These are phyloP conservation scores for Pichia sp. DNA, from an alignment of 1,139 yeast species.

Conservation along the genomic window DNA sequence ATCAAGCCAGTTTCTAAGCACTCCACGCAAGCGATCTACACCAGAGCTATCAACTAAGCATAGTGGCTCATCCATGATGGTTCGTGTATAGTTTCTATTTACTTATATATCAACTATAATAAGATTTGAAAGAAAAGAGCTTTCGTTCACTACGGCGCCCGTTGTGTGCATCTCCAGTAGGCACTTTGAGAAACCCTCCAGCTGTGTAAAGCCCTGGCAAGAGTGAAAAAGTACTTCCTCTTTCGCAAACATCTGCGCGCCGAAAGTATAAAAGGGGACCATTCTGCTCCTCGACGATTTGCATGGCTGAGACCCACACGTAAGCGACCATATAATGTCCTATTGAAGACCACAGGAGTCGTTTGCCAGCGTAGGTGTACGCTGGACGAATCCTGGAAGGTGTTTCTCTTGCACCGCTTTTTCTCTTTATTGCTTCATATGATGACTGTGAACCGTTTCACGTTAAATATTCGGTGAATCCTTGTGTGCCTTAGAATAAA, in stretches of 20 bases:
- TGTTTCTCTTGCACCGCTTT: neutral
- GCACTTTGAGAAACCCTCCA: neutral
- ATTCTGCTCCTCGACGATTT: neutral
- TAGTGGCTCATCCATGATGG: conserved; percentile 4
- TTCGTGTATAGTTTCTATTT: conserved; percentile 6
- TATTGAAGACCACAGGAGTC: neutral
- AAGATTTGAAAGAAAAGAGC: neutral
- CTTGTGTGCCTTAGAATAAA: conserved; percentile 49
- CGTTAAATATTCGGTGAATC: conserved; percentile 35
- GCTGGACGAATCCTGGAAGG: neutral
- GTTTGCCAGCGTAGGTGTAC: conserved; percentile 7
- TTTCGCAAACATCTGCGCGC: neutral
- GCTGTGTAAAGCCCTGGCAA: neutral
- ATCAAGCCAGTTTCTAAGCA: conserved; percentile 93
- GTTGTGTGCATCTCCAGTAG: neutral
- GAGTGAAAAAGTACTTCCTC: no score
- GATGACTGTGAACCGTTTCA: conserved; percentile 34
- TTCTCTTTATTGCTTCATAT: conserved; percentile 18
- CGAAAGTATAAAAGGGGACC: neutral
- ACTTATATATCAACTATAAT: neutral
- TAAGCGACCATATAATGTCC: no score
- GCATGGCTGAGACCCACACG: neutral
- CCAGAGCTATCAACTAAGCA: conserved; percentile 63
- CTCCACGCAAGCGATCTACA: conserved; percentile 96
- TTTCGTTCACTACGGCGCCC: no score